These are phyloP conservation scores for Umbelopsis isabellina DNA, from an alignment of 192 early-diverging fungal genomes.

Conservation along the genomic window DNA sequence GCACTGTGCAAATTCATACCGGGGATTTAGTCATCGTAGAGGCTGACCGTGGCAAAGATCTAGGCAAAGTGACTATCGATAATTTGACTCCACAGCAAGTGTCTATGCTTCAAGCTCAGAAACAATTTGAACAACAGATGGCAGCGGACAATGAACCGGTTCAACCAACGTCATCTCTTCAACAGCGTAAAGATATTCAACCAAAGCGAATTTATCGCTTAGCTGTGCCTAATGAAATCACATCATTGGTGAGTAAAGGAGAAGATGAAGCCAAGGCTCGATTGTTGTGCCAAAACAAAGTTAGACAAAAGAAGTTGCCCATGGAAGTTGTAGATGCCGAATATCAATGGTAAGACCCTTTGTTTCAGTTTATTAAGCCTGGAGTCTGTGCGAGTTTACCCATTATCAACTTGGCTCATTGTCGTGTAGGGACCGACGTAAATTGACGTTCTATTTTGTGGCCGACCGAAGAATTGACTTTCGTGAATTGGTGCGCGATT, in stretches of 20 bases:
- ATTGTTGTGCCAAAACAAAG: slow-evolving; percentile 86
- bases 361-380: background rate
- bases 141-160: slow-evolving; percentile 39
- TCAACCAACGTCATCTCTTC: slow-evolving; percentile 43
- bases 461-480: slow-evolving; percentile 95
- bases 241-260: slow-evolving; percentile 76
- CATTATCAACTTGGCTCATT: background rate
- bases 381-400: background rate
- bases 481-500: slow-evolving; percentile 91
- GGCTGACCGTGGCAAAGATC: slow-evolving; percentile 86
- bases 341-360: slow-evolving; percentile 84
- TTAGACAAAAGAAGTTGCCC: slow-evolving; percentile 85
- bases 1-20: slow-evolving; percentile 42
- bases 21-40: slow-evolving; percentile 86
- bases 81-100: slow-evolving; percentile 61
- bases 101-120: slow-evolving; percentile 42
- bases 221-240: slow-evolving; percentile 81
- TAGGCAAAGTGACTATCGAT: slow-evolving; percentile 79
- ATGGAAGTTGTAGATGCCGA: slow-evolving; percentile 98
- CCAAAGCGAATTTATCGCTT: slow-evolving; percentile 91
- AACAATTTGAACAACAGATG: slow-evolving; percentile 35
- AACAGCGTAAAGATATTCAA: slow-evolving; percentile 75
- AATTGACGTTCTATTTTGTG: slow-evolving; percentile 96
- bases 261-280: slow-evolving; percentile 91
- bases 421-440: slow-evolving; percentile 81